Percentiles rank a stretch among this genome's conserved stretches.
Evolutionary conservation across 176 grass and related monocot genomes (phyloP).

Genomic region (Juncus effusus): DNA sequence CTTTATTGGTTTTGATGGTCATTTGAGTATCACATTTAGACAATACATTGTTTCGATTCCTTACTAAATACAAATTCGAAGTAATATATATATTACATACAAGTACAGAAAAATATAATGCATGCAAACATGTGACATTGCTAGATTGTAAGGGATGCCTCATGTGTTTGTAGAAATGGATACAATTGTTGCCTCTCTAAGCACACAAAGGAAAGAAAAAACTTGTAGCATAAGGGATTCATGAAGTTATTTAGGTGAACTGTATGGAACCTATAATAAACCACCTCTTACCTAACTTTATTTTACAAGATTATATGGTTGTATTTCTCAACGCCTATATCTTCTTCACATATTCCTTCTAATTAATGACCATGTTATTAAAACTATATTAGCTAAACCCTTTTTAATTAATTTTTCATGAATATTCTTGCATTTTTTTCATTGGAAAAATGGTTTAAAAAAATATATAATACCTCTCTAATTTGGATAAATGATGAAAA

Average conservation of each 20-base stretch:
- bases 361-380: constrained; percentile 30
- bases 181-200: constrained; percentile 1
- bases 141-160: background rate
- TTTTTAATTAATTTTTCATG: background rate
- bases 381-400: constrained; percentile 3
- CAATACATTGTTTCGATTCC: too few species aligned
- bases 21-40: background rate
- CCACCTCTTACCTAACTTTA: constrained; percentile 60
- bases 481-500: too few species aligned
- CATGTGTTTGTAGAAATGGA: background rate
- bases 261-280: constrained; percentile 64
- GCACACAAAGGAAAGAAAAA: constrained; percentile 22
- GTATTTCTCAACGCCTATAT: constrained; percentile 42
- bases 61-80: too few species aligned
- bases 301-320: constrained; percentile 32
- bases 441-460: too few species aligned
- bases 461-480: too few species aligned
- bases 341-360: constrained; percentile 29
- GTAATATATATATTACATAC: too few species aligned
- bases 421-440: background rate
- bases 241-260: constrained; percentile 90
- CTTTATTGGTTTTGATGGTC: constrained; percentile 3
- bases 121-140: background rate
- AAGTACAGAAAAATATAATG: background rate
- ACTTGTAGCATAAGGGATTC: constrained; percentile 63